phyloP scores from a whole-genome alignment of 257 asterid species.

The Plantago major region DNA sequence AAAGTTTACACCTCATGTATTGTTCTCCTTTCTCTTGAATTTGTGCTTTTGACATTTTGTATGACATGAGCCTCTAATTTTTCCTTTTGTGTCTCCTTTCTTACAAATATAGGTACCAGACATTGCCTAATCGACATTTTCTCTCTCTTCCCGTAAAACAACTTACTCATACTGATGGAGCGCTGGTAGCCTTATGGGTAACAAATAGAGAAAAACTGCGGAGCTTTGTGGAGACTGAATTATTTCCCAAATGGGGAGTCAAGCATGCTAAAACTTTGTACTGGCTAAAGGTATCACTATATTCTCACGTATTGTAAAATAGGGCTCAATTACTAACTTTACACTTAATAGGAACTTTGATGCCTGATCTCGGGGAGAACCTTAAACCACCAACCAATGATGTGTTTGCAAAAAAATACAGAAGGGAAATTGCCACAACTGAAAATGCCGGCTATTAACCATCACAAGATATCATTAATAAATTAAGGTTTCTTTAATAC shows the following conservation, averaged over 20 bases:
- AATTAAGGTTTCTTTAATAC: too few relatives aligned
- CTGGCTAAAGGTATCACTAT: slow-evolving; percentile 96
- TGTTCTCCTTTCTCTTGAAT: background rate
- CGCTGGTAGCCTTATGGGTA: slow-evolving; percentile 89
- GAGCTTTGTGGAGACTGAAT: slow-evolving; percentile 70
- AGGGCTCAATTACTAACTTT: too few relatives aligned
- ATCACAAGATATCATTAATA: too few relatives aligned
- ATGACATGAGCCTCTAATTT: slow-evolving; percentile 6
- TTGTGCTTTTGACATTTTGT: background rate
- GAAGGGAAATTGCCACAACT: too few relatives aligned
- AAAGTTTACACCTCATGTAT: background rate
- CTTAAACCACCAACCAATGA: too few relatives aligned
- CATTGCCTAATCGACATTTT: slow-evolving; percentile 74
- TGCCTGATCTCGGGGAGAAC: too few relatives aligned
- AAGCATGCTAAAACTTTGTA: slow-evolving; percentile 60
- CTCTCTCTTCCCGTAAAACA: slow-evolving; percentile 78
- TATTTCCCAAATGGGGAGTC: slow-evolving; percentile 87
- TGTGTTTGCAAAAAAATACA: too few relatives aligned
- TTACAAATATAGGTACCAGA: slow-evolving; percentile 55
- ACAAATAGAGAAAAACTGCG: slow-evolving; percentile 85
- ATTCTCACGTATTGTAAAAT: background rate
- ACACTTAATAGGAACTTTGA: too few relatives aligned
- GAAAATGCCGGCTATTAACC: too few relatives aligned
- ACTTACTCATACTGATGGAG: slow-evolving; percentile 67
- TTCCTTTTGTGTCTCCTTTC: slow-evolving; percentile 8